These are phyloP conservation scores for Aleurites moluccanus DNA, from an alignment of 441 rosid genomes.

Conservation along the genomic window DNA sequence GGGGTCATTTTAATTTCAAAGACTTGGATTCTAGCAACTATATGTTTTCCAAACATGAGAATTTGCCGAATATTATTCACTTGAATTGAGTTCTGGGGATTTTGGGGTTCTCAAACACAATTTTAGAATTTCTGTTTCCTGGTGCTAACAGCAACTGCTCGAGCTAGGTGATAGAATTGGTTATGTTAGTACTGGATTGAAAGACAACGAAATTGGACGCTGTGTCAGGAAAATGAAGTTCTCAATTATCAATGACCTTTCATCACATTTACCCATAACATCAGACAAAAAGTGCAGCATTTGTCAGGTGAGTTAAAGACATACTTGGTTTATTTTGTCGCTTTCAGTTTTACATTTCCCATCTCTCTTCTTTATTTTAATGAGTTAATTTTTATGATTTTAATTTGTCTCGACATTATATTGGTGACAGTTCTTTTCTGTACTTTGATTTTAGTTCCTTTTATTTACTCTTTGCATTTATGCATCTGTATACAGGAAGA, in stretches of 20 bases:
- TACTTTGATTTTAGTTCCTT: neutral
- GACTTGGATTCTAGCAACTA: too few species aligned
- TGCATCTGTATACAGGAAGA: constrained; percentile 55
- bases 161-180: constrained; percentile 95
- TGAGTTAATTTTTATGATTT: too few species aligned
- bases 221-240: constrained; percentile 62
- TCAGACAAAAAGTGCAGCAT: constrained; percentile 76
- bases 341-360: neutral
- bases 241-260: constrained; percentile 32
- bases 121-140: neutral
- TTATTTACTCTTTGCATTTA: neutral
- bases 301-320: constrained; percentile 60
- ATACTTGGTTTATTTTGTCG: neutral
- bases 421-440: too few species aligned
- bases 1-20: too few species aligned
- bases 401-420: too few species aligned
- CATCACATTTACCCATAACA: constrained; percentile 30
- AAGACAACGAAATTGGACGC: constrained; percentile 64
- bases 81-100: too few species aligned
- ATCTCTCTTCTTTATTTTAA: too few species aligned
- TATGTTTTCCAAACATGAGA: too few species aligned
- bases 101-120: too few species aligned
- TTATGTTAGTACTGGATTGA: constrained; percentile 75
- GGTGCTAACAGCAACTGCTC: constrained; percentile 65
- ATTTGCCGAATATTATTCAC: too few species aligned